Base-by-base conservation (phyloP, 306 rosid genomes). In the Datisca glomerata region DNA sequence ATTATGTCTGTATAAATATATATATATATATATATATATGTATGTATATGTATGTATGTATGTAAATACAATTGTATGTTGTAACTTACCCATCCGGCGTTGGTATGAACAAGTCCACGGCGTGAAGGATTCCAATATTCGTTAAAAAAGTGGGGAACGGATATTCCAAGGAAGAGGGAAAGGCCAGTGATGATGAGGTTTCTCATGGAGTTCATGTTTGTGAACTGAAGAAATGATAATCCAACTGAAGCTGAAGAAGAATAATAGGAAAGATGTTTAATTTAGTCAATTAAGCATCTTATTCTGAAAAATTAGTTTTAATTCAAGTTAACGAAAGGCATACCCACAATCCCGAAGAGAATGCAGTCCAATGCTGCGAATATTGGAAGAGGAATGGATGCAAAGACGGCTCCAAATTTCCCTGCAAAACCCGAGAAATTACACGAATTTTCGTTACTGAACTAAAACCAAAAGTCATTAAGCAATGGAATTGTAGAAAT, bases 121-220 rank as follows among this genome's bases (percentile, higher is more conserved):
- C 32, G 80, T 1, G 71, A 36, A 14, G 55, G 45, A 55, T 36
- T 68, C 89, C 71, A 80, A 25, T 76, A 89, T 24, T 72, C 73
- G 5, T 65, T 61, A 77, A 89, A 89, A 49, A 83, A 70, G 45
- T 83, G 93, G 18, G 95, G 97, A 52, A 89, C 54, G 12, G 95
- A 89, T 57, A 89, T 67, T 41, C 97, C 97, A 3, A 89, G 91
- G 73, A 89, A 89, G 18, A 89, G 60, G 4, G 97, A 58, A 24
- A 89, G 91, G 14, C 95, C 97, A 0, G 65, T 75, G 49, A 89
- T 89, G n/a, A 80, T 68, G 42, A 89, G 91, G 59, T 89, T 89
- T 75, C 97, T 80, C 97, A 83, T 87, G 0, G 82, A 87, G 63
- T 87, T 87, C 94, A 89, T 70, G 67, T 87, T 87, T 34, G 97